These are phyloP conservation scores for Nakazawaea wickerhamii DNA, from an alignment of 805 yeast species.

Conservation along the genomic window DNA sequence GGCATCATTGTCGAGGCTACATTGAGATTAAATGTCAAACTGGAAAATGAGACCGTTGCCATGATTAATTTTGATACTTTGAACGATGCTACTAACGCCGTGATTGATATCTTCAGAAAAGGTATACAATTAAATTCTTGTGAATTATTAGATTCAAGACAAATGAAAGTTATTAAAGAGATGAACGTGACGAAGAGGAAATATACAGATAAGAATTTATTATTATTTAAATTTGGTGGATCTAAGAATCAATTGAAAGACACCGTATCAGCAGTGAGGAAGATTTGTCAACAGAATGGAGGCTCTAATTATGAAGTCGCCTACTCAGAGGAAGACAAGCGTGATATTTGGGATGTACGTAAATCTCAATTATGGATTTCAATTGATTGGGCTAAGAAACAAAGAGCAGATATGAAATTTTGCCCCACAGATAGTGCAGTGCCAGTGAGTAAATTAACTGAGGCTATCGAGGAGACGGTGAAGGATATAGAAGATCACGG, in stretches of 20 bases:
- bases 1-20: constrained; percentile 79
- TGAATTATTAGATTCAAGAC: constrained; percentile 66
- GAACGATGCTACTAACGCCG: constrained; percentile 66
- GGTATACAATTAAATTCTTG: constrained; percentile 72
- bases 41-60: constrained; percentile 60
- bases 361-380: constrained; percentile 64
- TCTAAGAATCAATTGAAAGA: constrained; percentile 34
- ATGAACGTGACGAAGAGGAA: constrained; percentile 35
- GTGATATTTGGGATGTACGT: constrained; percentile 71
- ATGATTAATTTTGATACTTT: constrained; percentile 64
- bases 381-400: constrained; percentile 56
- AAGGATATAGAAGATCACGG: constrained; percentile 50
- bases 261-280: constrained; percentile 38
- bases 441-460: constrained; percentile 63
- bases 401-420: constrained; percentile 37
- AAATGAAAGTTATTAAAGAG: constrained; percentile 61
- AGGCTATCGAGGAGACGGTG: constrained; percentile 57
- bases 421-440: constrained; percentile 85
- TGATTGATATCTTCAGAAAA: constrained; percentile 50
- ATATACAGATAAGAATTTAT: constrained; percentile 28
- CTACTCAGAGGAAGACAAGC: constrained; percentile 51
- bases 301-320: constrained; percentile 61
- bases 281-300: constrained; percentile 49
- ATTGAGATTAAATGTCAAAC: constrained; percentile 59
- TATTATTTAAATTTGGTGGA: constrained; percentile 63